Evolutionary conservation across 106 monocot genomes (phyloP).

Genomic region (Allium fistulosum): DNA sequence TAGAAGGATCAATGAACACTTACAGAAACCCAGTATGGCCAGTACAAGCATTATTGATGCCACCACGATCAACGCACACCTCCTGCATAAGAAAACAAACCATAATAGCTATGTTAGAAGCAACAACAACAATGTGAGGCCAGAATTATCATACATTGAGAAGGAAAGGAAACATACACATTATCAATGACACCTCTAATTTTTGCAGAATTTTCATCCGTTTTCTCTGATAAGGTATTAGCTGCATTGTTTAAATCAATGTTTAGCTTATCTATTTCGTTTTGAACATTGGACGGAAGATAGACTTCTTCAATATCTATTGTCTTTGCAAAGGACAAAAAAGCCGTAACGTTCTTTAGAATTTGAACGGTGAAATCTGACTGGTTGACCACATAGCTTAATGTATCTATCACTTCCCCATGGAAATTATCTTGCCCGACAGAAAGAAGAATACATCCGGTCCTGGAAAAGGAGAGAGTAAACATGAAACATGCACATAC

Average conservation of each 20-base stretch:
- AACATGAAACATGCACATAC: too few relatives aligned
- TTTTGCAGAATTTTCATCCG: constrained; percentile 49
- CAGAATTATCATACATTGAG: not conserved
- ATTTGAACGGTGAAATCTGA: constrained; percentile 83
- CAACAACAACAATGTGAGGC: too few relatives aligned
- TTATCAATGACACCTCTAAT: constrained; percentile 36
- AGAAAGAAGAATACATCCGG: constrained; percentile 72
- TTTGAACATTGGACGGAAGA: constrained; percentile 56
- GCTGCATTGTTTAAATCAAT: constrained; percentile 47
- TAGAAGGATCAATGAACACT: constrained; percentile 17
- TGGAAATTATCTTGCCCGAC: constrained; percentile 75
- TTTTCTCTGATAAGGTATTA: constrained; percentile 46
- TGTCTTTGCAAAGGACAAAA: constrained; percentile 56
- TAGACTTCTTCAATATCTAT: constrained; percentile 62
- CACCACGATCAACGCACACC: constrained; percentile 42
- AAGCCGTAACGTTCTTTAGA: constrained; percentile 75
- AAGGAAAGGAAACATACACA: constrained; percentile 36
- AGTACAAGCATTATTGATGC: constrained; percentile 68
- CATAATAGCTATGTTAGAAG: not conserved
- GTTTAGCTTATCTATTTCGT: constrained; percentile 66
- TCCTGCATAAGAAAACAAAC: constrained; percentile 24
- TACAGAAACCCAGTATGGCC: constrained; percentile 68
- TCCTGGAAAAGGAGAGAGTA: constrained; percentile 17
- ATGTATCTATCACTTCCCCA: constrained; percentile 49
- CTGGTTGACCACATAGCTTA: constrained; percentile 74